Conservation (phyloP, 2,329 filamentous ascomycete species). For the Colletotrichum echinochloae region DNA sequence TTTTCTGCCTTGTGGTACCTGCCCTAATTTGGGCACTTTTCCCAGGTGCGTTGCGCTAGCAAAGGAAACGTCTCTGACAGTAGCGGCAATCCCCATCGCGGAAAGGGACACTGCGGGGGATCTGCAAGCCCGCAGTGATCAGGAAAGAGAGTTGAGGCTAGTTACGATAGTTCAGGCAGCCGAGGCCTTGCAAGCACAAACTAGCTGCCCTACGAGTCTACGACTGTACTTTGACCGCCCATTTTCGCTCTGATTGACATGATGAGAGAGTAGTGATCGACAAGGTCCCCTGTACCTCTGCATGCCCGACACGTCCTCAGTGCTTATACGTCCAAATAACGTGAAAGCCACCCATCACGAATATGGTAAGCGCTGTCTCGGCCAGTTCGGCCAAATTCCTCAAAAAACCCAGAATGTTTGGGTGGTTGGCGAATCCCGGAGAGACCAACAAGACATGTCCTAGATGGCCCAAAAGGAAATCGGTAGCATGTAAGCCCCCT, state of each 20-base stretch:
- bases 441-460: conserved; percentile 26
- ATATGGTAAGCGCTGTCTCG: conserved; percentile 36
- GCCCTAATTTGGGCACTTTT: neutral
- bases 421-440: conserved; percentile 18
- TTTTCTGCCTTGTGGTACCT: neutral
- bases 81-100: conserved; percentile 2
- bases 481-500: conserved; percentile 1
- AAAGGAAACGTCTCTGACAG: conserved; percentile 13
- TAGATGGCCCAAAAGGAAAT: conserved; percentile 21
- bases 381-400: conserved; percentile 31
- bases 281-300: neutral
- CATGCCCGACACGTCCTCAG: neutral
- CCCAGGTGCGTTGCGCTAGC: neutral
- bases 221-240: conserved; percentile 14
- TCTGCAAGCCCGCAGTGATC: conserved; percentile 21
- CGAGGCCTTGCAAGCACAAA: conserved; percentile 12
- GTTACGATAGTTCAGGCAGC: conserved; percentile 25
- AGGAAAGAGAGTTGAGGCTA: conserved; percentile 35
- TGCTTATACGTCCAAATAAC: conserved; percentile 8
- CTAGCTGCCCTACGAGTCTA: conserved; percentile 26
- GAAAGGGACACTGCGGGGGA: conserved; percentile 31
- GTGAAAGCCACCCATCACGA: conserved; percentile 7
- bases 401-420: conserved; percentile 1
- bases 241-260: neutral
- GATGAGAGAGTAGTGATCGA: conserved; percentile 7